Percentiles rank a stretch among this genome's conserved stretches.
Conservation (phyloP, 805 yeast genomes). For the Hanseniaspora nectarophila region DNA sequence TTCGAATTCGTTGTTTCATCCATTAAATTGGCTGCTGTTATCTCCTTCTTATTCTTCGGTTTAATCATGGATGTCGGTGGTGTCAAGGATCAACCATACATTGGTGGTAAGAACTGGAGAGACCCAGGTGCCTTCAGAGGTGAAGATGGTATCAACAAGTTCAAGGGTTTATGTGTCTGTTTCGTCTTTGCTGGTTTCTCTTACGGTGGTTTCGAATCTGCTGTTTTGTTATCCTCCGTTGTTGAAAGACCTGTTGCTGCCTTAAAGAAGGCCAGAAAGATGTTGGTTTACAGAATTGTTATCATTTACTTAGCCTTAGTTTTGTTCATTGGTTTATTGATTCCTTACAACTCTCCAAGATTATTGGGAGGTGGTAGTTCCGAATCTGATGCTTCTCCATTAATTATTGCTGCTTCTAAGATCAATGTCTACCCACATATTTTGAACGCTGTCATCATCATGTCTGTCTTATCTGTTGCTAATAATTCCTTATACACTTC, state of each 20-base stretch:
- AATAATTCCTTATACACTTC: slow-evolving; percentile 70
- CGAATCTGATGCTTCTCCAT: slow-evolving; percentile 38
- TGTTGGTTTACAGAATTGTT: slow-evolving; percentile 44
- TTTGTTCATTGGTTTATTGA: slow-evolving; percentile 46
- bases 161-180: slow-evolving; percentile 44
- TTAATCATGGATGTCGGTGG: slow-evolving; percentile 51
- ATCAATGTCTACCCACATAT: slow-evolving; percentile 61
- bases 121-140: slow-evolving; percentile 44
- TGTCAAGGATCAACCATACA: slow-evolving; percentile 36
- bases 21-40: slow-evolving; percentile 45
- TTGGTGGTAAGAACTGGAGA: slow-evolving; percentile 51
- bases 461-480: slow-evolving; percentile 70
- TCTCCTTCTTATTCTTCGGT: slow-evolving; percentile 47
- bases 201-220: slow-evolving; percentile 50
- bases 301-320: slow-evolving; percentile 42
- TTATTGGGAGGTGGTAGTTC: slow-evolving; percentile 31
- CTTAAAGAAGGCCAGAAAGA: slow-evolving; percentile 42
- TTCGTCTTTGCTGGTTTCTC: slow-evolving; percentile 49
- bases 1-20: slow-evolving; percentile 48
- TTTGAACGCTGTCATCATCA: slow-evolving; percentile 63
- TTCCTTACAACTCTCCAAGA: slow-evolving; percentile 38
- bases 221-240: slow-evolving; percentile 41
- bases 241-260: slow-evolving; percentile 37
- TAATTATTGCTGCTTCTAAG: slow-evolving; percentile 35
- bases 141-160: slow-evolving; percentile 31